Percentiles rank a stretch among this genome's conserved stretches.
These are phyloP conservation scores for Pseudoneurospora amorphoporcata DNA, from an alignment of 495 filamentous ascomycete species.

Conservation along the genomic window DNA sequence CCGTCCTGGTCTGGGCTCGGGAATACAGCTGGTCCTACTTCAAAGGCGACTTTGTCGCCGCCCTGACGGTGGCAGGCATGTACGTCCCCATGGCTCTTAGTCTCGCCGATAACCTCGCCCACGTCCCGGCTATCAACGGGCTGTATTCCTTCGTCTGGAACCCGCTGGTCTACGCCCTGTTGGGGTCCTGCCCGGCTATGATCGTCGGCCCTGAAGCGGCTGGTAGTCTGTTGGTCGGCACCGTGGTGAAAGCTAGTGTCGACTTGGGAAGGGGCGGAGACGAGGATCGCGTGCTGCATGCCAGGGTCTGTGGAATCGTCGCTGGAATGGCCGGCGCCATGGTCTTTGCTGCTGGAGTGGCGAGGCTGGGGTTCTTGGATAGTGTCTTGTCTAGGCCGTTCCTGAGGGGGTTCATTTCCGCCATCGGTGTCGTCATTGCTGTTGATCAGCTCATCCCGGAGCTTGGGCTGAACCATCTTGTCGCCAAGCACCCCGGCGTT, in stretches of 20 bases:
- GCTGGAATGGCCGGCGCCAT: slow-evolving; percentile 78
- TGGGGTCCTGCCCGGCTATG: slow-evolving; percentile 86
- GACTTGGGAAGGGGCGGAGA: slow-evolving; percentile 61
- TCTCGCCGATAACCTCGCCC: slow-evolving; percentile 84
- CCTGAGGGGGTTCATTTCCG: slow-evolving; percentile 88
- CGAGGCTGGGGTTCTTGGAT: slow-evolving; percentile 86
- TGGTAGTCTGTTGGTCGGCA: slow-evolving; percentile 80
- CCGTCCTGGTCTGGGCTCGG: slow-evolving; percentile 75
- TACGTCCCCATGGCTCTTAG: slow-evolving; percentile 98
- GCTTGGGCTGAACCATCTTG: slow-evolving; percentile 59
- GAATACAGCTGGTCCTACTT: slow-evolving; percentile 77
- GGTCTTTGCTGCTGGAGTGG: slow-evolving; percentile 73
- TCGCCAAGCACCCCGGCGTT: slow-evolving; percentile 45
- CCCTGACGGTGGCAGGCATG: slow-evolving; percentile 87
- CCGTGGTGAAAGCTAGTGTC: slow-evolving; percentile 70
- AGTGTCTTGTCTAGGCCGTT: slow-evolving; percentile 90
- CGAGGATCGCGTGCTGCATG: slow-evolving; percentile 57
- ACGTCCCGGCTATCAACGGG: slow-evolving; percentile 90
- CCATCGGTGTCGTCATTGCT: slow-evolving; percentile 90
- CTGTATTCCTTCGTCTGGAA: slow-evolving; percentile 91
- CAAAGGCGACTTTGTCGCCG: slow-evolving; percentile 76
- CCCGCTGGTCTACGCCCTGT: slow-evolving; percentile 76
- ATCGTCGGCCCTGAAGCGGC: slow-evolving; percentile 95
- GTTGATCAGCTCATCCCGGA: slow-evolving; percentile 92
- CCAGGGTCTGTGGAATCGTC: slow-evolving; percentile 78